These are phyloP conservation scores for Silene vulgaris DNA, from an alignment of 179 eudicot species.

Conservation along the genomic window DNA sequence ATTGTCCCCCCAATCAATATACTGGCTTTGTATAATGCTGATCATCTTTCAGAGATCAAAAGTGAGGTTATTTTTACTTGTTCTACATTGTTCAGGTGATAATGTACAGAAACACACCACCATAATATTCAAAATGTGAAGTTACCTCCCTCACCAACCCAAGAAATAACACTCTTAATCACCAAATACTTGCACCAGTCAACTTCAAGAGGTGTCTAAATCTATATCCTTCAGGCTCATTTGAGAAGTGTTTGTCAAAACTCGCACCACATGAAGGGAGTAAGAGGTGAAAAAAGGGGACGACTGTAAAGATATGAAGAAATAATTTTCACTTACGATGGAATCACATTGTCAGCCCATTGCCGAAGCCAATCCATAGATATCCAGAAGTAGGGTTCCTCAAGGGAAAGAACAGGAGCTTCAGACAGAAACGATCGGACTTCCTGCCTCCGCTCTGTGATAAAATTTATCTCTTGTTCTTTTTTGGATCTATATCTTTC, in stretches of 20 bases:
- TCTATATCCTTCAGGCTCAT: too few relatives aligned
- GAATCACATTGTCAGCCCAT: slow-evolving; percentile 71
- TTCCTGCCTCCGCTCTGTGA: slow-evolving; percentile 78
- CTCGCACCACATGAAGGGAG: not conserved
- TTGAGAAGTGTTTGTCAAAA: too few relatives aligned
- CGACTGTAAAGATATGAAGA: not conserved
- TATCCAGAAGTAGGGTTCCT: slow-evolving; percentile 72
- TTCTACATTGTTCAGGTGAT: not conserved
- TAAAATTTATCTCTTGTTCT: slow-evolving; percentile 45
- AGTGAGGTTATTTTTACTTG: not conserved
- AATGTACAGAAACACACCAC: not conserved
- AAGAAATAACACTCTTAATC: too few relatives aligned
- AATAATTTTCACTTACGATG: slow-evolving; percentile 46
- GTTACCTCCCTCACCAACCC: too few relatives aligned
- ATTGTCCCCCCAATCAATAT: too few relatives aligned
- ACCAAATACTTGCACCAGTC: too few relatives aligned
- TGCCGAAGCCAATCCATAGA: slow-evolving; percentile 94
- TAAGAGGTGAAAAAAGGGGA: not conserved
- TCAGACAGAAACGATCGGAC: slow-evolving; percentile 75
- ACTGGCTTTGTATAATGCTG: not conserved
- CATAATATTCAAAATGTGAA: too few relatives aligned
- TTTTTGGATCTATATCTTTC: slow-evolving; percentile 61
- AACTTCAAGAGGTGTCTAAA: too few relatives aligned
- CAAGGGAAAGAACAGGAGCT: slow-evolving; percentile 70
- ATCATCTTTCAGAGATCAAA: not conserved